Evolutionary conservation across 192 early-diverging fungal genomes (phyloP).

Genomic region (Nowakowskiella sp.): DNA sequence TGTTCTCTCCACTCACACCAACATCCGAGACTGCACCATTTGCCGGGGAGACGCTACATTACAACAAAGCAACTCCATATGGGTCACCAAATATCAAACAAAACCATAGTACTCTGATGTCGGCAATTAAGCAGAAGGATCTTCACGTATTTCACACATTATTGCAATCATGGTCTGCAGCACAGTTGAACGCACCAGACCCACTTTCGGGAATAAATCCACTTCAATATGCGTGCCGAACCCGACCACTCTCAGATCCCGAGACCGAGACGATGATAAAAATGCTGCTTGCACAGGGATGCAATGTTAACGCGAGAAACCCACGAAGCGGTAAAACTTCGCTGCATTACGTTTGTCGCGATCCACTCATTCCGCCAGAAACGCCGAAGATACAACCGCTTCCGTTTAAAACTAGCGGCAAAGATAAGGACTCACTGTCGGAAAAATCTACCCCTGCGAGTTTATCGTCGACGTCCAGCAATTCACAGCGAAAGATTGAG

Average conservation of each 20-base stretch:
- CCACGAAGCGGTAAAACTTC: conserved; percentile 21
- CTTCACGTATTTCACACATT: conserved; percentile 43
- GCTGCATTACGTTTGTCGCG: conserved; percentile 18
- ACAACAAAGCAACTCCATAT: conserved; percentile 13
- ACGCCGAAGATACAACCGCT: neutral
- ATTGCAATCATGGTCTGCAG: conserved; percentile 14
- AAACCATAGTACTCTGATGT: conserved; percentile 38
- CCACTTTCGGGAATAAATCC: conserved; percentile 50
- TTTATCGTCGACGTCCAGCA: neutral
- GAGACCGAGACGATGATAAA: conserved; percentile 28
- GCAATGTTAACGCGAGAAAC: conserved; percentile 19
- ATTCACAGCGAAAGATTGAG: too few species aligned
- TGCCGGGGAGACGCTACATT: conserved; percentile 15
- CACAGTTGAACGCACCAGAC: conserved; percentile 40
- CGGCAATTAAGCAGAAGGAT: conserved; percentile 53
- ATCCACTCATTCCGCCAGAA: neutral
- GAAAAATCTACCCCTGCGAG: neutral
- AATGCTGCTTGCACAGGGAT: conserved; percentile 17
- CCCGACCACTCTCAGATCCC: conserved; percentile 34
- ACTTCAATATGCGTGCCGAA: conserved; percentile 50
- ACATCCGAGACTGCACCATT: too few species aligned
- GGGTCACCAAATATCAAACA: conserved; percentile 28
- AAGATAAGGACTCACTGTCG: neutral
- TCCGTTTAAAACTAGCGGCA: neutral
- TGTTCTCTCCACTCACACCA: too few species aligned